These are phyloP conservation scores for Lagenidium sp. DNA, from an alignment of 352 stramenopile species.

Conservation along the genomic window DNA sequence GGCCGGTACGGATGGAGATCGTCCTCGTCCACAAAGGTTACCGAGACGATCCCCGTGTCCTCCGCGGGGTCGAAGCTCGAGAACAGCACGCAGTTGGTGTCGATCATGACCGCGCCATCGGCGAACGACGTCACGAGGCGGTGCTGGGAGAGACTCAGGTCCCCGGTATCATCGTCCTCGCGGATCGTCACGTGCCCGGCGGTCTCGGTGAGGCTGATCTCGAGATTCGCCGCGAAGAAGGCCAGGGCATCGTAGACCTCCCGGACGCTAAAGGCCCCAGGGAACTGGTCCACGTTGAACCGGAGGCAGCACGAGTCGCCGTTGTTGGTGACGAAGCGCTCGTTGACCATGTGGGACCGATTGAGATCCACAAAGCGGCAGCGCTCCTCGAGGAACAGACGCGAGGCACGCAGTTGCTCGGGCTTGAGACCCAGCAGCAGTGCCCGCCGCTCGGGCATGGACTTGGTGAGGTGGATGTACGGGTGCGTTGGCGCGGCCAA, in stretches of 20 bases:
- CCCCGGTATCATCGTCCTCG: constrained; percentile 3
- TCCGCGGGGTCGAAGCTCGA: not conserved
- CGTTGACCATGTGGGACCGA: constrained; percentile 21
- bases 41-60: constrained; percentile 22
- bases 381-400: constrained; percentile 29
- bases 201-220: constrained; percentile 13
- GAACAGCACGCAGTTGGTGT: constrained; percentile 20
- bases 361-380: constrained; percentile 29
- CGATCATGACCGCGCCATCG: constrained; percentile 18
- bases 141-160: constrained; percentile 6
- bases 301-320: constrained; percentile 32
- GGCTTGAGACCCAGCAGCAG: constrained; percentile 22
- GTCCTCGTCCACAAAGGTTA: constrained; percentile 36
- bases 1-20: constrained; percentile 22
- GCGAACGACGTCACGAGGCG: constrained; percentile 1
- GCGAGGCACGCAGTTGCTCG: constrained; percentile 26
- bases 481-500: constrained; percentile 10
- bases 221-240: constrained; percentile 10
- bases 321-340: constrained; percentile 29
- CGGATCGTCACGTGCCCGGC: constrained; percentile 10
- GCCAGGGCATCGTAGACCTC: constrained; percentile 6
- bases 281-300: constrained; percentile 18
- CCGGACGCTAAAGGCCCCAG: not conserved
- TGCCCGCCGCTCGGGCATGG: constrained; percentile 15
- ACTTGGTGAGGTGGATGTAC: constrained; percentile 31